Conservation (phyloP, 805 yeast species). For the Schwanniomyces pseudopolymorphus region DNA sequence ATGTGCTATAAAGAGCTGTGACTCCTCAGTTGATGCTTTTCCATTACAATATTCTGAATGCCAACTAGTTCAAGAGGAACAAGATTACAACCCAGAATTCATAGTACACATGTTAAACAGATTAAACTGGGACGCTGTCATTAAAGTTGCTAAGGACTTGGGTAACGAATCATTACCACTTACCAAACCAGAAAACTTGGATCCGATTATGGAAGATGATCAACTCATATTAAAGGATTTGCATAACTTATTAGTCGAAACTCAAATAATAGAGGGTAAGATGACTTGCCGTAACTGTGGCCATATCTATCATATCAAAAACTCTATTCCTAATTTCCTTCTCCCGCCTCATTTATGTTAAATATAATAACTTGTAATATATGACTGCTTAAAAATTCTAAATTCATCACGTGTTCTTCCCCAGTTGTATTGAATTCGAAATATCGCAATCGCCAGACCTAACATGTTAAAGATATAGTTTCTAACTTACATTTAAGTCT, state of each 20-base stretch:
- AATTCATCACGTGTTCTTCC: neutral
- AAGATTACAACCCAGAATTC: constrained; percentile 82
- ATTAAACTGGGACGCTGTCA: constrained; percentile 84
- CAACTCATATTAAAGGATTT: constrained; percentile 66
- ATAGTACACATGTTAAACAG: constrained; percentile 73
- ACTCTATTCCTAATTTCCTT: constrained; percentile 89
- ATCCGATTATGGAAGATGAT: constrained; percentile 51
- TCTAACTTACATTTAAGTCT: neutral
- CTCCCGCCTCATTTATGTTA: constrained; percentile 89
- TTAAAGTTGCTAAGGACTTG: constrained; percentile 72
- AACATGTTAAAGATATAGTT: neutral
- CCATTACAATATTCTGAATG: constrained; percentile 74
- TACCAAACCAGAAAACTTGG: constrained; percentile 57
- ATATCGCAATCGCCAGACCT: constrained; percentile 1
- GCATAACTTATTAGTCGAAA: constrained; percentile 77
- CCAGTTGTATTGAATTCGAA: neutral
- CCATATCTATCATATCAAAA: constrained; percentile 86
- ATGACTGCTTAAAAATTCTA: neutral
- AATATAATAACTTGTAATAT: constrained; percentile 6
- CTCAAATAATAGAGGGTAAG: constrained; percentile 82
- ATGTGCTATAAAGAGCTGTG: constrained; percentile 86
- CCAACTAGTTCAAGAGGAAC: constrained; percentile 71
- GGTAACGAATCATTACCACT: constrained; percentile 59
- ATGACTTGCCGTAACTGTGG: constrained; percentile 87
- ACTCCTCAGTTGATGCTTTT: constrained; percentile 68